These are phyloP conservation scores for Tinospora cordifolia DNA, from an alignment of 164 flowering plant species.

Conservation along the genomic window DNA sequence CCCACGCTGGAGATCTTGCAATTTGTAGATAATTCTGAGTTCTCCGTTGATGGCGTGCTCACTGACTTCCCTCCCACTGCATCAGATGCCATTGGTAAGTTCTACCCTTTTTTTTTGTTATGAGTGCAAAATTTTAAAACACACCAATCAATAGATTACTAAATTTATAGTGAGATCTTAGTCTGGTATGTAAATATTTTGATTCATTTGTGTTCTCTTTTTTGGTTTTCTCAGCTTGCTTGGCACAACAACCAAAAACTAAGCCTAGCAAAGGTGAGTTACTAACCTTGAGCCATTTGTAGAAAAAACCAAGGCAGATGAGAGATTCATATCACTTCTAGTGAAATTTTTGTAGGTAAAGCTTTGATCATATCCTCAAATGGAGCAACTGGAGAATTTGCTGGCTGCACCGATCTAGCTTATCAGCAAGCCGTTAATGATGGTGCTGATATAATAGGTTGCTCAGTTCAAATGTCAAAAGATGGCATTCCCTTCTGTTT, in stretches of 20 bases:
- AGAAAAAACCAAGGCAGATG: not conserved
- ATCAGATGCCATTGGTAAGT: conserved; percentile 63
- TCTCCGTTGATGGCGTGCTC: conserved; percentile 81
- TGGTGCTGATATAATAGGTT: conserved; percentile 89
- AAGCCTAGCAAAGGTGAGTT: conserved; percentile 37
- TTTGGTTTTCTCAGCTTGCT: conserved; percentile 79
- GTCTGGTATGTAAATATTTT: not conserved
- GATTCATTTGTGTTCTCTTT: not conserved
- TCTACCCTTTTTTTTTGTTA: not conserved
- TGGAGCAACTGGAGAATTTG: conserved; percentile 86
- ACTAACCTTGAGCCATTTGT: not conserved
- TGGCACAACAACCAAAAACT: conserved; percentile 38
- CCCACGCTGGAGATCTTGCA: conserved; percentile 67
- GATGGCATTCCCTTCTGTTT: conserved; percentile 81
- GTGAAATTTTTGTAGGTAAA: conserved; percentile 25
- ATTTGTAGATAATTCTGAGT: conserved; percentile 55
- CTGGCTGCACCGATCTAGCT: conserved; percentile 82
- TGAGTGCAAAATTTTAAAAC: not conserved
- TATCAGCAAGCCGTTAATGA: conserved; percentile 74
- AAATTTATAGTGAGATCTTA: too few species aligned
- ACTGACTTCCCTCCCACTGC: conserved; percentile 91
- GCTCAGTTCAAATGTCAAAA: conserved; percentile 83
- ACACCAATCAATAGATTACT: not conserved
- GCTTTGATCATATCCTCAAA: conserved; percentile 63
- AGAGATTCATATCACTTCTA: not conserved